Conservation (phyloP, 768 basidiomycete species). For the Naganishia randhawae region DNA sequence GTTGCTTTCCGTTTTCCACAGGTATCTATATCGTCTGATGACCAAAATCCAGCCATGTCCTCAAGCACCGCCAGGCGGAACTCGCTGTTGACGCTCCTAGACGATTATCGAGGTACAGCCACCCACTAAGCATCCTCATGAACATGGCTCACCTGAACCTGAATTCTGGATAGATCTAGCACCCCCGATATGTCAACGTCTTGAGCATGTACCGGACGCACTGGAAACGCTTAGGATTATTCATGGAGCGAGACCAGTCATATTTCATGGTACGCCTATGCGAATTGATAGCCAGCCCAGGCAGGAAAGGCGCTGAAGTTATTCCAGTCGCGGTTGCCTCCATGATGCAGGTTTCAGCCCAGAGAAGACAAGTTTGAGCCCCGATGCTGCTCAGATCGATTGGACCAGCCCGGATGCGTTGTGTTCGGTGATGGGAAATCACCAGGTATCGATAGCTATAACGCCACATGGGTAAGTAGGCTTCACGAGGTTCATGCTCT, state of each 20-base stretch:
- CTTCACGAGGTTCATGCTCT: background rate
- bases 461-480: slow-evolving; percentile 27
- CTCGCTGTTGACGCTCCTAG: background rate
- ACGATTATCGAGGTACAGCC: slow-evolving; percentile 2
- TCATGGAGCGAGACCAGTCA: background rate
- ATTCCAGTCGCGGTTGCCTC: background rate
- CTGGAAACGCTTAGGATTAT: slow-evolving; percentile 9
- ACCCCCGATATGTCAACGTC: background rate
- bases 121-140: background rate
- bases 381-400: background rate
- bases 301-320: too few relatives aligned
- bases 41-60: background rate
- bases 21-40: too few relatives aligned
- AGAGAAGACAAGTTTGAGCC: background rate
- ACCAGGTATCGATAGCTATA: slow-evolving; percentile 20
- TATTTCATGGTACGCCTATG: background rate
- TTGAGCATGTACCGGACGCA: background rate
- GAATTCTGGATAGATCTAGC: background rate
- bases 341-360: background rate
- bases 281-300: too few relatives aligned
- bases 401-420: background rate
- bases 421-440: slow-evolving; percentile 2
- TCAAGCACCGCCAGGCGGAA: background rate
- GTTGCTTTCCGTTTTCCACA: too few relatives aligned
- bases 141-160: background rate